Base-by-base conservation (phyloP, 1,284 basidiomycete genomes). In the Heterobasidion occidentale region DNA sequence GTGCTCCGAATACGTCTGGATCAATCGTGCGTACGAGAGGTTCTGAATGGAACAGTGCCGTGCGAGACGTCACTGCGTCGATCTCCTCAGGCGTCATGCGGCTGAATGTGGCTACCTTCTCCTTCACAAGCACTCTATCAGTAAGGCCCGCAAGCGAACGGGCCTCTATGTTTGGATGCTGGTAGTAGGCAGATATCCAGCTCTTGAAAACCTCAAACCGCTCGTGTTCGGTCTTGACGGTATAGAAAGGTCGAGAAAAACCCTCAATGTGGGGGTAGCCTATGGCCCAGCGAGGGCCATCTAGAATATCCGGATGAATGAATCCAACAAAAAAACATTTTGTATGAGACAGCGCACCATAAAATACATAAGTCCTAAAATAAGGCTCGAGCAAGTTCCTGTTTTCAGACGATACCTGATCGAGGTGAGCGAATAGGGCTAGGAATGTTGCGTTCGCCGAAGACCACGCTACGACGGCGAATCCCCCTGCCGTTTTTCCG, bases 371-470 rank as follows among this genome's bases (percentile, higher is more conserved):
- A 7, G 46, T 49, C 33, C 53, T 34, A 14, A 54, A 20, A 36
- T 54, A 54, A 1, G 53, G 45, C 33, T 47, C 53, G 2, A 54
- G n/a, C 6, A 27, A 12, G 8, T 20, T 15, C 15, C 44, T 47
- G 3, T 15, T 27, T 15, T 47, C 33, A 9, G 35, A 17, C 11
- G 46, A 19, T 8, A 48, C 33, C 36, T 20, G 8, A 8, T 36
- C 35, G 3, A 49, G 46, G 19, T 47, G 34, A 9, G 53, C 11
- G 14, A 54, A 45, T 19, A 54, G 9, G 7, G n/a, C 46, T 4
- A 54, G 27, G 11, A 42, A 14, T 8, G 46, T 17, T 14, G 46
- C 38, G 36, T 47, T 54, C 8, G 34, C 92, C 59, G 86, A 47
- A 15, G 46, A 47, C 53, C 53, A 54, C 5, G 17, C 46, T 8